Percentiles rank a stretch among this genome's conserved stretches.
phyloP scores from a whole-genome alignment of 1,139 yeast species.

The Blastobotrys apis region DNA sequence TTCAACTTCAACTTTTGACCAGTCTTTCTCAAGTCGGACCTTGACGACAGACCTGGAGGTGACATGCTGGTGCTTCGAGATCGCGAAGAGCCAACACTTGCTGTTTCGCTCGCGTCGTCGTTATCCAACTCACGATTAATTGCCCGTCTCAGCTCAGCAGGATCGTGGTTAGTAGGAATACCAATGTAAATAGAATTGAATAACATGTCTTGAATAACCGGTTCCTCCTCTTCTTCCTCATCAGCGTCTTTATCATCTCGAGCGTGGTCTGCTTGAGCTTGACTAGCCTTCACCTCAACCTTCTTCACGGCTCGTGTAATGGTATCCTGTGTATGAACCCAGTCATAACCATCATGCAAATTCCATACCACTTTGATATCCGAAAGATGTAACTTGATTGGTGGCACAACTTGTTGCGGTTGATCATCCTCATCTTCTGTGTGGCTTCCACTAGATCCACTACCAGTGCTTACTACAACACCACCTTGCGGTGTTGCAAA shows the following conservation, averaged over 20 bases:
- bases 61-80: slow-evolving; percentile 6
- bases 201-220: slow-evolving; percentile 57
- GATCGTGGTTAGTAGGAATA: slow-evolving; percentile 49
- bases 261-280: slow-evolving; percentile 22
- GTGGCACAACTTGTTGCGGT: slow-evolving; percentile 1
- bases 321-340: slow-evolving; percentile 71
- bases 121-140: slow-evolving; percentile 50
- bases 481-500: slow-evolving; percentile 33
- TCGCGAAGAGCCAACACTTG: slow-evolving; percentile 7
- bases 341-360: slow-evolving; percentile 88
- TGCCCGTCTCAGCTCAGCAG: slow-evolving; percentile 45
- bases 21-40: neutral
- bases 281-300: slow-evolving; percentile 50
- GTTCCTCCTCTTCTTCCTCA: slow-evolving; percentile 13
- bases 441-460: neutral
- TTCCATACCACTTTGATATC: slow-evolving; percentile 41
- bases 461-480: slow-evolving; percentile 1
- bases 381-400: slow-evolving; percentile 10
- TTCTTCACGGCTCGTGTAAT: slow-evolving; percentile 60
- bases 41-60: neutral
- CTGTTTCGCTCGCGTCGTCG: slow-evolving; percentile 31
- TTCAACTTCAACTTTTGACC: slow-evolving; percentile 44
- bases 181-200: slow-evolving; percentile 73
- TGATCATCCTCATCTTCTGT: neutral
- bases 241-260: slow-evolving; percentile 10